These are phyloP conservation scores for Trichoderma harzianum DNA, from an alignment of 2,329 filamentous ascomycete species.

Conservation along the genomic window DNA sequence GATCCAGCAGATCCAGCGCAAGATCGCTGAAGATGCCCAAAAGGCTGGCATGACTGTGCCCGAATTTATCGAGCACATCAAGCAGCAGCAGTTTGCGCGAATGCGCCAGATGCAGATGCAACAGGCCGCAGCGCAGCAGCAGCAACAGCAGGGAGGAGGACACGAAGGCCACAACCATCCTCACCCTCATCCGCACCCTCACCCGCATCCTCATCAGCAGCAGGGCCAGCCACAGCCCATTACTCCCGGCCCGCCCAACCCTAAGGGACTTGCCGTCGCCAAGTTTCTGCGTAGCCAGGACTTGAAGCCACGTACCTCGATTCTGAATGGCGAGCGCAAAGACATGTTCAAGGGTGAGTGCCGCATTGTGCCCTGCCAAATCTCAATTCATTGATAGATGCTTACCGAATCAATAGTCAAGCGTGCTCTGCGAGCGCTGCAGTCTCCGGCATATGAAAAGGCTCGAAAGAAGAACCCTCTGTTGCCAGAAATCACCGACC, in stretches of 20 bases:
- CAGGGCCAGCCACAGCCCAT: conserved; percentile 63
- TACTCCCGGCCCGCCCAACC: conserved; percentile 76
- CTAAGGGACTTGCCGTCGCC: conserved; percentile 82
- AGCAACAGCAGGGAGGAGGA: conserved; percentile 33
- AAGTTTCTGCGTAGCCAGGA: conserved; percentile 81
- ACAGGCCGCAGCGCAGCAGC: conserved; percentile 31
- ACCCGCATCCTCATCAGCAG: conserved; percentile 32
- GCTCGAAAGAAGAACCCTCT: conserved; percentile 84
- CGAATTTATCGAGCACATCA: conserved; percentile 73
- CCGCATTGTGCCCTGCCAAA: background rate
- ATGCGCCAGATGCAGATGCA: conserved; percentile 46
- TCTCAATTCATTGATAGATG: background rate
- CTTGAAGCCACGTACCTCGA: conserved; percentile 84
- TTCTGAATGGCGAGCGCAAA: conserved; percentile 93
- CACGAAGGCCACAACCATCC: conserved; percentile 26
- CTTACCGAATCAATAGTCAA: conserved; percentile 63
- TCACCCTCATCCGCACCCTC: conserved; percentile 31
- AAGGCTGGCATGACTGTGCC: conserved; percentile 81
- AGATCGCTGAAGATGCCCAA: conserved; percentile 77
- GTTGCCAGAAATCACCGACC: conserved; percentile 83
- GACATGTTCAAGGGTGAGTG: conserved; percentile 89
- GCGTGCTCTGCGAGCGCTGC: conserved; percentile 84
- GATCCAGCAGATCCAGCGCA: conserved; percentile 77
- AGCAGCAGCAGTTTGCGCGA: conserved; percentile 53
- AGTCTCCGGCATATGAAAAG: conserved; percentile 87